These are phyloP conservation scores for Firmiana major DNA, from an alignment of 345 rosid genomes.

Conservation along the genomic window DNA sequence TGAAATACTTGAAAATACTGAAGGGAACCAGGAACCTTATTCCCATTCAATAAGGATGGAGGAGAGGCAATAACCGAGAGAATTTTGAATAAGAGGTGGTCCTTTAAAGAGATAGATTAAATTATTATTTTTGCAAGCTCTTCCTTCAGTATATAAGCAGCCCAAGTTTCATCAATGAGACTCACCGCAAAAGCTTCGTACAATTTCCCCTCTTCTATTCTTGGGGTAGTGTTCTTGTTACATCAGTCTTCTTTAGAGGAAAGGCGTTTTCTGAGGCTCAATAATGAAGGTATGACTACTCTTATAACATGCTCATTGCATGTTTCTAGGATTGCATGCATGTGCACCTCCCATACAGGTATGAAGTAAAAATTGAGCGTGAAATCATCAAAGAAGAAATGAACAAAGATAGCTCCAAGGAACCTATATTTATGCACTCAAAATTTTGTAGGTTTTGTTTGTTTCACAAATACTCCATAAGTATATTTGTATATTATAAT, in stretches of 20 bases:
- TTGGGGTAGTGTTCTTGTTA: background rate
- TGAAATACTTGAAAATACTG: background rate
- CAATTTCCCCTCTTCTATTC: background rate
- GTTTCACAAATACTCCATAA: too few relatives aligned
- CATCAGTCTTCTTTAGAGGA: background rate
- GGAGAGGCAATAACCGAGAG: slow-evolving; percentile 27
- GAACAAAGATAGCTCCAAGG: too few relatives aligned
- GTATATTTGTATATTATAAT: background rate
- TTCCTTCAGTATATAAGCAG: slow-evolving; percentile 22
- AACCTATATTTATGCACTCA: background rate
- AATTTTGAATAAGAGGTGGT: slow-evolving; percentile 26
- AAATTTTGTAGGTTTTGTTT: too few relatives aligned
- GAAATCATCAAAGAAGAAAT: too few relatives aligned
- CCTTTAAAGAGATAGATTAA: slow-evolving; percentile 13
- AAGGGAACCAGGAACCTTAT: slow-evolving; percentile 26
- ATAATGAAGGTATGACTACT: background rate
- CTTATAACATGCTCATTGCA: background rate
- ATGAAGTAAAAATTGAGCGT: too few relatives aligned
- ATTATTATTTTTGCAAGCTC: background rate
- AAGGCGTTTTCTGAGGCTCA: background rate
- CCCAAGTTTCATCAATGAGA: background rate
- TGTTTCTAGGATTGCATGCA: too few relatives aligned
- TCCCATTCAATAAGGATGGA: slow-evolving; percentile 38
- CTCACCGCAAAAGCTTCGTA: slow-evolving; percentile 1
- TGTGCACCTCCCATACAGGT: too few relatives aligned